Conservation (phyloP, 805 yeast genomes). For the Wickerhamiella slavikovae region DNA sequence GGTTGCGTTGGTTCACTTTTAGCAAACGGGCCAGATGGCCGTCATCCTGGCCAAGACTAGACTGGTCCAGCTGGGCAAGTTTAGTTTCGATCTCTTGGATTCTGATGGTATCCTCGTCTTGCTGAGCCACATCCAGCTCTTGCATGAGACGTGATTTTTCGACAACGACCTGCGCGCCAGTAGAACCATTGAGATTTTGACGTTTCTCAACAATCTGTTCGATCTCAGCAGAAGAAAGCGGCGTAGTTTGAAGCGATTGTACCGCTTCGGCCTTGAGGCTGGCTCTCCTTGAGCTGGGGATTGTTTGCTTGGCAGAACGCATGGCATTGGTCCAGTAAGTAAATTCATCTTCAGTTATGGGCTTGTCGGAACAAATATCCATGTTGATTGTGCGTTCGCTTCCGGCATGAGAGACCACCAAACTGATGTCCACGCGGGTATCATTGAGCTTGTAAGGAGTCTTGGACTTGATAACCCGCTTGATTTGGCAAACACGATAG, state of each 20-base stretch:
- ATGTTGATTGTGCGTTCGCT: slow-evolving; percentile 58
- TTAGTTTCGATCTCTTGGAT: slow-evolving; percentile 17
- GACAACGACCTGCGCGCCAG: slow-evolving; percentile 57
- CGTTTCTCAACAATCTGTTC: slow-evolving; percentile 61
- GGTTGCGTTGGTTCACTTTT: slow-evolving; percentile 65
- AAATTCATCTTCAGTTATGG: slow-evolving; percentile 51
- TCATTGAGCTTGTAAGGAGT: slow-evolving; percentile 31
- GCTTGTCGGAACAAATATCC: slow-evolving; percentile 60
- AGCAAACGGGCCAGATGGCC: slow-evolving; percentile 37
- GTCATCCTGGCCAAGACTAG: slow-evolving; percentile 2
- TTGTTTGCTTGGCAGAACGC: slow-evolving; percentile 29
- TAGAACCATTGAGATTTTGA: slow-evolving; percentile 36
- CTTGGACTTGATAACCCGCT: slow-evolving; percentile 27
- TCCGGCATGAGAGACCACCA: slow-evolving; percentile 66
- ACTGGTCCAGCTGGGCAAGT: slow-evolving; percentile 14
- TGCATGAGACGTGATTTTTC: slow-evolving; percentile 52
- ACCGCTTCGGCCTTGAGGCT: slow-evolving; percentile 45
- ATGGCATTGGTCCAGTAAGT: slow-evolving; percentile 44
- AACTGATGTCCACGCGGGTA: slow-evolving; percentile 32
- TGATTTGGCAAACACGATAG: slow-evolving; percentile 71
- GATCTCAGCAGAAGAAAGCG: slow-evolving; percentile 48
- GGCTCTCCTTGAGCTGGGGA: slow-evolving; percentile 46
- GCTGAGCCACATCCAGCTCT: slow-evolving; percentile 55
- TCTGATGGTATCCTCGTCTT: slow-evolving; percentile 15
- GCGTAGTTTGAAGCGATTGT: slow-evolving; percentile 38